Conservation (phyloP, 2,329 filamentous ascomycete species). For the Xylariaceae sp. region DNA sequence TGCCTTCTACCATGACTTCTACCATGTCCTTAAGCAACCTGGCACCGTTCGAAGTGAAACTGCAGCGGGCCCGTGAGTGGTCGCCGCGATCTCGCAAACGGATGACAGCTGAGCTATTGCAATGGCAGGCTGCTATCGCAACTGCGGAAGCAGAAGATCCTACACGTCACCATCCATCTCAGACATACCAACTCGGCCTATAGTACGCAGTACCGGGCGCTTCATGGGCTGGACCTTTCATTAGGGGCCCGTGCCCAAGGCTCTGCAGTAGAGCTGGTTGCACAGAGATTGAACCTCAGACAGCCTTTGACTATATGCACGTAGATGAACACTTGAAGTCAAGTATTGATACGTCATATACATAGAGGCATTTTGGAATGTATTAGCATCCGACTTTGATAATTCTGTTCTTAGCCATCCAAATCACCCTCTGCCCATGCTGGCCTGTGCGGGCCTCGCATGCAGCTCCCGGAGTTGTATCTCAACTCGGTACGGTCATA, state of each 20-base stretch:
- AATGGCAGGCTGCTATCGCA: conserved; percentile 29
- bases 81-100: conserved; percentile 23
- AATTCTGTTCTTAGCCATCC: background rate
- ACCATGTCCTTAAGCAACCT: conserved; percentile 8
- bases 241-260: conserved; percentile 13
- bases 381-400: too few relatives aligned
- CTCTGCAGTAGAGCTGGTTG: conserved; percentile 8
- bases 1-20: background rate
- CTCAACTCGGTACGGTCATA: conserved; percentile 25
- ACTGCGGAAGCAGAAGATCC: conserved; percentile 25
- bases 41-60: conserved; percentile 23
- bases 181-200: too few relatives aligned
- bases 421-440: conserved; percentile 20
- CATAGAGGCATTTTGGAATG: too few relatives aligned
- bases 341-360: too few relatives aligned
- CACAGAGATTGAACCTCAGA: background rate
- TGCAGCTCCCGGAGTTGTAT: conserved; percentile 29
- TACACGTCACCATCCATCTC: background rate
- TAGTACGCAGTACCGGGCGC: conserved; percentile 1
- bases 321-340: conserved; percentile 6
- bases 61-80: conserved; percentile 18
- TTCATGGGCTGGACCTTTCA: conserved; percentile 17
- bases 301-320: background rate
- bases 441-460: conserved; percentile 24
- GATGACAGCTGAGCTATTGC: conserved; percentile 24